Base-by-base conservation (phyloP, 148 eudicot species). In the Persicaria tinctoria region DNA sequence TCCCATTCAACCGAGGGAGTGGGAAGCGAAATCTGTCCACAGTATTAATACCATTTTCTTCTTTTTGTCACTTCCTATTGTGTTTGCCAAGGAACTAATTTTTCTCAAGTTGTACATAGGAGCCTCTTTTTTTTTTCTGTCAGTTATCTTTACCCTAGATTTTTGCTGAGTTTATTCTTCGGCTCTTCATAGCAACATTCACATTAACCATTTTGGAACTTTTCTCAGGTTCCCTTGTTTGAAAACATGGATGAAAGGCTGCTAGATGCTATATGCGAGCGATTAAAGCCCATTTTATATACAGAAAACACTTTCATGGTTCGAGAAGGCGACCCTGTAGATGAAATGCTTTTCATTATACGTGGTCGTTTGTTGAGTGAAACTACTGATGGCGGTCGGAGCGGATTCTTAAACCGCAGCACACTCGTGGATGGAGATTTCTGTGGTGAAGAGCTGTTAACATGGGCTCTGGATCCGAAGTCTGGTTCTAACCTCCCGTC, bases 221-320 rank as follows among this genome's bases (percentile, higher is more conserved):
- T 13, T 45, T n/a, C 20, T 14, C 75, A 73, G 75, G 75, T 73
- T 20, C 75, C 75, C 8, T 44, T 73, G 9, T 73, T 73, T 27
- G 57, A 50, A 59, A 55, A n/a, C 50, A 74, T 74, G 76, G 76
- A 74, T 44, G 76, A 56, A 11, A 55, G 68, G 49, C 68, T 74
- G 50, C 68, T 74, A 4, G 76, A 74, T 16, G 76, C 76, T 0
- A 74, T 74, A 55, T 74, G 54, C 68, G 79, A 41, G 80, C 59
- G 27, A 11, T 68, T 74, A 44, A 74, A 55, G 5, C 68, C 68
- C 6, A 74, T 17, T 17, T 27, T 74, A 56, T 55, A 46, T 38
- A 74, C 68, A 10, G 68, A 74, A n/a, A 16, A 16, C 5, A 74
- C 76, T 1, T 74, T 53, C 76, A 57, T 74, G 5, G 76, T 74